Evolutionary conservation across 805 yeast species (phyloP), one percentile per base, ranked within the genome.

Genomic region (Monosporozyma servazzii): DNA sequence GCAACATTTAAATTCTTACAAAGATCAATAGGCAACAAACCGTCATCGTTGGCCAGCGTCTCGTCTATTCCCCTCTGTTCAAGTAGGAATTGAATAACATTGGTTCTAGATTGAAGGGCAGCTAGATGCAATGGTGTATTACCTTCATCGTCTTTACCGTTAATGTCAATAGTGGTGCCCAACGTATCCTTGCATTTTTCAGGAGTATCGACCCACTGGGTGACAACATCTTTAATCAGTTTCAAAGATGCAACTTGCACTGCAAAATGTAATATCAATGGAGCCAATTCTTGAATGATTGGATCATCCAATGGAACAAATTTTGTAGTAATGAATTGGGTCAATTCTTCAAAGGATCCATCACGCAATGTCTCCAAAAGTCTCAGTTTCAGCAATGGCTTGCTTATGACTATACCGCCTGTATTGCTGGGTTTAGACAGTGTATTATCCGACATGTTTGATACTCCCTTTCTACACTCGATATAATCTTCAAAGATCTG

Each of bases 81-180:
- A 69, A 93, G 73, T 54, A 95, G 70, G 51, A 77, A 75, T 53
- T 78, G 76, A 25, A 89, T 88, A 2, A 89, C 83, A 53, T 88
- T 96, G 21, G 75, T 72, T 50, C 98, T 75, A 18, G 87, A 80
- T 39, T 83, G 77, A 44, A 73, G 63, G 0, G 95, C 93, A 0
- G 96, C 97, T 53, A 88, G 68, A 66, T 93, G 99, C 45, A 93
- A 73, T 0, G 98, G 93, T 0, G 99, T 89, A 67, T 91, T 88
- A 0, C 96, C 96, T 45, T 86, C 83, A 3, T 72, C 71, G 60
- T 90, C 96, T 56, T 79, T 86, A 39, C 78, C 71, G 63, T 93
- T 95, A 54, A 91, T 68, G 60, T 87, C 88, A 41, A 77, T 59
- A 15, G 57, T 47, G 9, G 33, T 50, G 2, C 48, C 49, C 3